Conservation (phyloP, 176 grass and related monocot genomes). For the Pontederia crassipes region DNA sequence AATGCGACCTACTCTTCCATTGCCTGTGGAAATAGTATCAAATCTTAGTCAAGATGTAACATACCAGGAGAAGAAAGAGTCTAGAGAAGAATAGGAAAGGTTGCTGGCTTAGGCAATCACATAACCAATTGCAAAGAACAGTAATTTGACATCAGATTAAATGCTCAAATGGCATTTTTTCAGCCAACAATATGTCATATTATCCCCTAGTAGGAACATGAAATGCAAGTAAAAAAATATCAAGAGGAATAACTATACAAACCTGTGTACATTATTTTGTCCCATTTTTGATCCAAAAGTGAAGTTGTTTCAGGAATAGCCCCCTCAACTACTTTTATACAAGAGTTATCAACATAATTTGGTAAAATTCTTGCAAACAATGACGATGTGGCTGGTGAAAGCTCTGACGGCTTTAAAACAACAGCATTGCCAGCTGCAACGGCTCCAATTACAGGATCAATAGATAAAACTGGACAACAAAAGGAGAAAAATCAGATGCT, state of each 20-base stretch:
- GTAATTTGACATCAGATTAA: background rate
- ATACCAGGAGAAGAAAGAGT: background rate
- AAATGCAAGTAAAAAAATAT: slow-evolving; percentile 6
- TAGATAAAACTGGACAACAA: slow-evolving; percentile 48
- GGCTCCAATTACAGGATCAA: slow-evolving; percentile 83
- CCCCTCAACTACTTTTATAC: slow-evolving; percentile 85
- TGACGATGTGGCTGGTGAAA: slow-evolving; percentile 65
- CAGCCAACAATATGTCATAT: no score
- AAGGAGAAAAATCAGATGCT: background rate
- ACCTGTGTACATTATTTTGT: slow-evolving; percentile 99
- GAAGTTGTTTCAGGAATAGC: slow-evolving; percentile 45
- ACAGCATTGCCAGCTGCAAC: slow-evolving; percentile 78
- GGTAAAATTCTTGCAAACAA: slow-evolving; percentile 67
- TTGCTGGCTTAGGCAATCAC: no score
- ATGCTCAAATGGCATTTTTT: background rate
- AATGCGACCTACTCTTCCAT: slow-evolving; percentile 50
- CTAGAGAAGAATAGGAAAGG: background rate
- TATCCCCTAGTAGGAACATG: background rate
- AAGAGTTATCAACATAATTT: slow-evolving; percentile 74
- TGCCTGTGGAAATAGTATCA: slow-evolving; percentile 34
- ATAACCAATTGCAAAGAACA: background rate
- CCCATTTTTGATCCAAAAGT: slow-evolving; percentile 81
- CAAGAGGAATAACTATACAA: slow-evolving; percentile 6
- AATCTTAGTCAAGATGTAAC: background rate
- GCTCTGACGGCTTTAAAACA: slow-evolving; percentile 84